Conservation (phyloP, 257 asterid genomes). For the Scutellaria minor region DNA sequence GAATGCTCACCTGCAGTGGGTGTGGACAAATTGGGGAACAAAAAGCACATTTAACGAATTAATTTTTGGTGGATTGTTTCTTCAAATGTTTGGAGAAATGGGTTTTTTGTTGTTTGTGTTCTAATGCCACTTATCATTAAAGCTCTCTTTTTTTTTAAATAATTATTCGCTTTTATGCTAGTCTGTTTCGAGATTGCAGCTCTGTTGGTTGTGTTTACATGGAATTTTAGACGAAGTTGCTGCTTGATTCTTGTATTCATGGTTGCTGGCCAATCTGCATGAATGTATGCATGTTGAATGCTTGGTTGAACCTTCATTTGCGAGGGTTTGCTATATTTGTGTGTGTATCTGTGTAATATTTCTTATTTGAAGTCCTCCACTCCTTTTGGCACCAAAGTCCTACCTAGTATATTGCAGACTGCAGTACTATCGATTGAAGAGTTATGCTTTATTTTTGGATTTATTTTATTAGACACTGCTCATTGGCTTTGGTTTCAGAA, state of each 20-base stretch:
- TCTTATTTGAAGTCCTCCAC: background rate
- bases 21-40: constrained; percentile 3
- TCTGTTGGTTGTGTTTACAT: constrained; percentile 21
- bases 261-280: background rate
- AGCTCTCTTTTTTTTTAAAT: background rate
- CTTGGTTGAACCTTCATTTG: constrained; percentile 18
- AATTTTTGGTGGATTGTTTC: background rate
- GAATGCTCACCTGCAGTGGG: constrained; percentile 38
- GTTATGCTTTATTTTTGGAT: background rate
- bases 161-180: background rate
- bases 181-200: constrained; percentile 27
- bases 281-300: background rate
- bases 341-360: background rate
- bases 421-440: background rate
- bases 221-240: background rate
- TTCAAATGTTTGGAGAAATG: constrained; percentile 25
- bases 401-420: background rate
- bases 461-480: constrained; percentile 19
- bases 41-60: background rate
- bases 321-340: background rate
- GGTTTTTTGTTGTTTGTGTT: constrained; percentile 23
- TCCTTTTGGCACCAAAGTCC: constrained; percentile 3
- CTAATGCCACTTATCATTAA: background rate
- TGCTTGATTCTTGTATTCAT: constrained; percentile 28
- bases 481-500: constrained; percentile 17